phyloP scores from a whole-genome alignment of 805 yeast genomes.

The Lipomyces oligophaga region DNA sequence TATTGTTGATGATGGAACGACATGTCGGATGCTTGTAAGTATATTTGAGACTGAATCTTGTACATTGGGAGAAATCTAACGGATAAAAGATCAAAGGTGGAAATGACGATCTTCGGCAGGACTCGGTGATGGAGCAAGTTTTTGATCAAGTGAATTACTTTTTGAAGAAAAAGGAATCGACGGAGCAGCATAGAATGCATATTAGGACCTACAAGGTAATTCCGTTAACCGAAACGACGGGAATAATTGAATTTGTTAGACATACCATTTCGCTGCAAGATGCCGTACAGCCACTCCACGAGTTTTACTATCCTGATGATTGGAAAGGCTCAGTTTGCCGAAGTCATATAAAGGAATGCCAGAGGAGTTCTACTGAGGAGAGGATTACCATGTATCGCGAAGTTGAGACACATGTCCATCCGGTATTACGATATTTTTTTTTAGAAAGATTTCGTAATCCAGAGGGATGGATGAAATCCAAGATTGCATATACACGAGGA shows the following conservation, averaged over 20 bases:
- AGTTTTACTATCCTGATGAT: constrained; percentile 40
- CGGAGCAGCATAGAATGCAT: constrained; percentile 54
- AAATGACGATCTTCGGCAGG: constrained; percentile 89
- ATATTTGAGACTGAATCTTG: background rate
- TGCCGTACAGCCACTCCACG: constrained; percentile 62
- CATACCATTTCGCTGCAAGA: constrained; percentile 70
- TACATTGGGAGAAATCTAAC: background rate
- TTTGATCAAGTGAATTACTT: constrained; percentile 78
- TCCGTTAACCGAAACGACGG: constrained; percentile 83
- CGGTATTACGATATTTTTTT: constrained; percentile 70
- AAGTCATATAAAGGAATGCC: constrained; percentile 56
- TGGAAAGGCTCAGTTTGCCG: constrained; percentile 58
- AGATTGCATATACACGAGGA: constrained; percentile 66
- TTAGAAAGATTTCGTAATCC: constrained; percentile 62
- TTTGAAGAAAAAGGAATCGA: constrained; percentile 51
- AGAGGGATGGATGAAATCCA: constrained; percentile 66
- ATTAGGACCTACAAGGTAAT: constrained; percentile 84
- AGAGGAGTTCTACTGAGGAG: constrained; percentile 41
- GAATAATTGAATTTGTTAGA: constrained; percentile 84
- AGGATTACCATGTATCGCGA: constrained; percentile 43
- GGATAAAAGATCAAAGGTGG: constrained; percentile 56
- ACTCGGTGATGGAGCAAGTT: constrained; percentile 96
- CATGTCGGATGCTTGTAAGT: constrained; percentile 53
- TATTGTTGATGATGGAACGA: constrained; percentile 53
- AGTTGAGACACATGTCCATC: constrained; percentile 52